phyloP scores from a whole-genome alignment of 163 green algal species.

The Coccomyxa subellipsoidea region DNA sequence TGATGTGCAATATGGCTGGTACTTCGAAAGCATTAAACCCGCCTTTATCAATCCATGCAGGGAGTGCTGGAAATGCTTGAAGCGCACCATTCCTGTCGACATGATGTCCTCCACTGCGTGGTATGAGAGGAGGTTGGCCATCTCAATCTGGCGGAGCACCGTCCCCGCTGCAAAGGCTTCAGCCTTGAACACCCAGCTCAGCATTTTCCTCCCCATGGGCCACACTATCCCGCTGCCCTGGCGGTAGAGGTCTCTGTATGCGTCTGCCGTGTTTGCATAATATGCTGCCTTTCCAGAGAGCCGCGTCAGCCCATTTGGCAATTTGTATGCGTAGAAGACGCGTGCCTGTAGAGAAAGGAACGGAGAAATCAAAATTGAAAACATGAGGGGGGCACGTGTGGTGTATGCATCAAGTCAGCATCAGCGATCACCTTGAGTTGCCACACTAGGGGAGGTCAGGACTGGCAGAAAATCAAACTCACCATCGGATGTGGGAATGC shows the following conservation, averaged over 20 bases:
- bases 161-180: neutral
- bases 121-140: constrained; percentile 4
- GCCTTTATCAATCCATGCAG: neutral
- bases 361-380: too few relatives aligned
- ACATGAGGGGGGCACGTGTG: too few relatives aligned
- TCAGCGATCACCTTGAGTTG: too few relatives aligned
- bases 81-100: neutral
- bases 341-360: neutral
- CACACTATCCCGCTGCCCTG: neutral
- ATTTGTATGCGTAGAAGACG: neutral
- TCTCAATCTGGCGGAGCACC: constrained; percentile 1
- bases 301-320: neutral
- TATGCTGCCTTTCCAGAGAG: neutral
- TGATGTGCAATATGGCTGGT: neutral
- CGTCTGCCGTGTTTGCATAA: neutral
- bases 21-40: too few relatives aligned
- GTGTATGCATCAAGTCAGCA: too few relatives aligned
- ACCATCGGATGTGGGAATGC: neutral
- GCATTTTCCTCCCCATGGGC: neutral
- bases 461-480: neutral
- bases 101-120: constrained; percentile 3
- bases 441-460: constrained; percentile 19
- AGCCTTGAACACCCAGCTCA: constrained; percentile 1
- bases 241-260: neutral
- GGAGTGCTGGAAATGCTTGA: neutral